A percentile compares a stretch with the other conserved stretches of the same genome.
Conservation (phyloP, 1,284 basidiomycete species). For the Mycena sp. region DNA sequence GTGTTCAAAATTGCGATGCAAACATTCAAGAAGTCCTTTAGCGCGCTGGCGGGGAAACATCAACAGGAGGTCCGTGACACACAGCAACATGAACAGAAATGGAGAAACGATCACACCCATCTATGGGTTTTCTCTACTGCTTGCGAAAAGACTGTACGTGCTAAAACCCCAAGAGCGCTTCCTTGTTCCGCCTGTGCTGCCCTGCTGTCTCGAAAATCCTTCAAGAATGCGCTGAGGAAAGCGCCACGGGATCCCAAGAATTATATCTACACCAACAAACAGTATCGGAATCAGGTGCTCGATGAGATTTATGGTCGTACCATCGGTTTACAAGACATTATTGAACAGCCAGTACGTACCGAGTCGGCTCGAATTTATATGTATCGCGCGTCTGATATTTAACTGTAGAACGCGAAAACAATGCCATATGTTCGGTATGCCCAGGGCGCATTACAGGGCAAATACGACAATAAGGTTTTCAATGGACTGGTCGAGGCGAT, state of each 20-base stretch:
- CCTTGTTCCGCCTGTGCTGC: neutral
- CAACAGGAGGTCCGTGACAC: constrained; percentile 2
- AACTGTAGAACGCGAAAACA: constrained; percentile 4
- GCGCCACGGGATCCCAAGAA: neutral
- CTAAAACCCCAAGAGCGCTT: neutral
- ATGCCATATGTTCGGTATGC: too few species aligned
- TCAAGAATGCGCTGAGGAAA: constrained; percentile 3
- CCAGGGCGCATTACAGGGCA: too few species aligned
- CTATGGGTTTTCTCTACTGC: neutral
- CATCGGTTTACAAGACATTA: constrained; percentile 4
- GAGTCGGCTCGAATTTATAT: neutral
- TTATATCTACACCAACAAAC: too few species aligned
- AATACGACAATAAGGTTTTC: too few species aligned
- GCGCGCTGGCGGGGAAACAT: neutral
- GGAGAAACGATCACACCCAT: constrained; percentile 3
- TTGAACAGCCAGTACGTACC: constrained; percentile 2
- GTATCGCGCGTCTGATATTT: neutral
- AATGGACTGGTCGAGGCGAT: too few species aligned
- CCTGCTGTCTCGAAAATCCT: neutral
- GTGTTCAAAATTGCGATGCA: constrained; percentile 12
- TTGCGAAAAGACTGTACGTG: neutral
- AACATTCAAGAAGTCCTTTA: constrained; percentile 1
- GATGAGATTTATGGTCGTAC: constrained; percentile 10
- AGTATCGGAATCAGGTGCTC: constrained; percentile 1
- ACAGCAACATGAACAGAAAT: too few species aligned